Evolutionary conservation across 495 filamentous ascomycete genomes (phyloP).

Genomic region (Xylaria bambusicola): DNA sequence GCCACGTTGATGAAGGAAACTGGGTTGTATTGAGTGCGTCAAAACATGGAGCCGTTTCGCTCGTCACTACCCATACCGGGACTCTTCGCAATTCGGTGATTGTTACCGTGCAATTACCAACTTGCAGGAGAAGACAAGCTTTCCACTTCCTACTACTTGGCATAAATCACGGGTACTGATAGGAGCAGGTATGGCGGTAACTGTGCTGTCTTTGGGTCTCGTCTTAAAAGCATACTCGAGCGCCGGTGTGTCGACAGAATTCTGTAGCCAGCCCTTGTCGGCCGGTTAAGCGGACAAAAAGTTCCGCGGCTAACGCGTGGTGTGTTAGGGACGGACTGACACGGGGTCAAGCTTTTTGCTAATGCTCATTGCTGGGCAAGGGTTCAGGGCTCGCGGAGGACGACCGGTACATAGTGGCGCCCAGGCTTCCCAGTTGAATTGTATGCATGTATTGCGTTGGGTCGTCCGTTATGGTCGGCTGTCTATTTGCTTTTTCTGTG

Average conservation of each 20-base stretch:
- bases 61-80: not conserved
- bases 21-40: constrained; percentile 17
- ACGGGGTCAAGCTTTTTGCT: constrained; percentile 4
- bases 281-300: not conserved
- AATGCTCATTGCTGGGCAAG: constrained; percentile 6
- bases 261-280: not conserved
- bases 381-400: constrained; percentile 1
- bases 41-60: constrained; percentile 13
- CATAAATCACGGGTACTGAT: not conserved
- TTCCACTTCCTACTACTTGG: not conserved
- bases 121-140: not conserved
- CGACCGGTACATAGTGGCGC: constrained; percentile 8
- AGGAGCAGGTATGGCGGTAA: not conserved
- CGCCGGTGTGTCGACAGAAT: constrained; percentile 10
- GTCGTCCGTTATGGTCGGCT: not conserved
- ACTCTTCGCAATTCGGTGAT: constrained; percentile 1
- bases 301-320: constrained; percentile 17
- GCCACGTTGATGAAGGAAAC: constrained; percentile 11
- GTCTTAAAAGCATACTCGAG: constrained; percentile 1
- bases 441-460: constrained; percentile 14
- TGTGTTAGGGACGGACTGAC: not conserved
- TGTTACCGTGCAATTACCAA: not conserved
- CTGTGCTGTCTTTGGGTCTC: not conserved
- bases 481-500: constrained; percentile 6
- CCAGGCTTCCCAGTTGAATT: constrained; percentile 8